Base-by-base conservation (phyloP, 192 early-diverging fungal genomes). In the Chytriomyces confervae region DNA sequence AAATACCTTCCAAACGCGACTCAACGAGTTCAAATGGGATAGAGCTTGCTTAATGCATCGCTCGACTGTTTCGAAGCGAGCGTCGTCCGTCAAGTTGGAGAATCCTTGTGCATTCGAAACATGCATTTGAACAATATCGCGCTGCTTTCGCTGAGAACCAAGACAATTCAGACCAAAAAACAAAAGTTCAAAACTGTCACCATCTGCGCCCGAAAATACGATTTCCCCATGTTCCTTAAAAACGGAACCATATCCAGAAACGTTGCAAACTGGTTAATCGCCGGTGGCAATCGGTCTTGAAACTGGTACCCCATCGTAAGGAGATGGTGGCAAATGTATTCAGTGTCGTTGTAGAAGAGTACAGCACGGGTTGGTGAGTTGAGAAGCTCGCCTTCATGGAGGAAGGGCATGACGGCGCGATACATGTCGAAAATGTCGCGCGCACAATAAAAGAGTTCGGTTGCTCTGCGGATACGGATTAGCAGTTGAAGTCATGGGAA, bases 281-380 rank as follows among this genome's bases (percentile, higher is more conserved):
- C 82, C 50, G 79, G 60, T 4, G 84, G 80, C 16, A 85, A 83
- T 7, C 78, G 29, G 44, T 86, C 75, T 24, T 77, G 63, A 18
- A 87, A 79, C 67, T 90, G 84, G 9, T 69, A 92, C 77, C 83
- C 90, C 5, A 86, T 57, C 0, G 76, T 79, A 11, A 84, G 51
- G 7, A 84, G 72, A 43, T 84, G 83, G 66, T 81, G 78, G 27
- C 49, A 53, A 53, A 86, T 51, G 61, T 86, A 94, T 65, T 86
- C 84, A 70, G 91, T 92, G 66, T 94, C 92, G 45, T 92, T 94
- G 53, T 84, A 81, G 65, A 94, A 92, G 46, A 94, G 69, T 49
- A 91, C 82, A 1, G 90, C 67, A n/a, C 87, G 67, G 7, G 84
- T 83, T 8, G 88, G 88, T 24, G 80, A 77, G n/a, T 82, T 70